Base-by-base conservation (phyloP, 2,329 filamentous ascomycete genomes). In the Geosmithia flava region DNA sequence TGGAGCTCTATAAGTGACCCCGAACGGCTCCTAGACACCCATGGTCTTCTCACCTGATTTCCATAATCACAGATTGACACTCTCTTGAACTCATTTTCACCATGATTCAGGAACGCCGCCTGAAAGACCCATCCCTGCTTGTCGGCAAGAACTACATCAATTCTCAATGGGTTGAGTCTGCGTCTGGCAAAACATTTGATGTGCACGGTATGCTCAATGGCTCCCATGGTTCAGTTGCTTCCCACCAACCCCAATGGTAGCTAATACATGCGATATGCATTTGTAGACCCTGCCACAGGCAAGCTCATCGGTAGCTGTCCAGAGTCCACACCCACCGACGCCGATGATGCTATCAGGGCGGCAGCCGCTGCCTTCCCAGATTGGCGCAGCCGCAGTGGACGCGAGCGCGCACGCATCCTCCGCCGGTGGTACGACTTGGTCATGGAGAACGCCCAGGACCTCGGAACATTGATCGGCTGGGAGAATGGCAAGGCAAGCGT, bases 151-250 rank as follows among this genome's bases (percentile, higher is more conserved):
- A 74, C 48, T 87, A 81, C 59, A 74, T 88, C 57, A 82, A 88
- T 62, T 83, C 83, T 56, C 70, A 85, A 70, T 89, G 83, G 80
- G 74, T 86, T 48, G 70, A 69, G 52, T 81, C 83, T 17, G 42
- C n/a, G 29, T 44, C 47, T 2, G 30, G 30, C 42, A 37, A 45
- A 30, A 37, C 19, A 10, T 48, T 48, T 7, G 20, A 53, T 19
- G 16, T 52, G 20, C 10, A 37, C 23, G 46, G 44, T 37, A 37
- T n/a, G 44, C 17, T 29, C 27, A 11, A n/a, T 11, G 10, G 27
- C 44, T 16, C 8, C 30, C 44, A 16, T 6, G 8, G 2, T 16
- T n/a, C 30, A n/a, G n/a, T n/a, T n/a, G n/a, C n/a, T n/a, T n/a
- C n/a, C n/a, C n/a, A n/a, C n/a, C n/a, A n/a, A n/a, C 29, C 29